Evolutionary conservation across 2,329 filamentous ascomycete species (phyloP), one percentile per base, ranked within the genome.

Genomic region (Xylaria digitata): DNA sequence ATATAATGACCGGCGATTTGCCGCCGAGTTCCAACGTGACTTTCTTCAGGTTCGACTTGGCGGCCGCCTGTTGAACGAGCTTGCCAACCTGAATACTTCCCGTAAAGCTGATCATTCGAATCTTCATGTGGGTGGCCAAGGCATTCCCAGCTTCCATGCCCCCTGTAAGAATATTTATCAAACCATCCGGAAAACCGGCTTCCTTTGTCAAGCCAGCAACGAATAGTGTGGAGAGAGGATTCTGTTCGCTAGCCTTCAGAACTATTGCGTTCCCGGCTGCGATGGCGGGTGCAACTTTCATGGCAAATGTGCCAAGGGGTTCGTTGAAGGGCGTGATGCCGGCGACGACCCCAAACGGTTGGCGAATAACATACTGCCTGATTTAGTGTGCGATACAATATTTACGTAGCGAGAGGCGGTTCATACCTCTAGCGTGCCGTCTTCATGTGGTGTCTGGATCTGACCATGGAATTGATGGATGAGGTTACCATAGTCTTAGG

Each of bases 271-370:
- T 90, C 65, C 88, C 88, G 68, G 86, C 86, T 58, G 87, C 86
- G 48, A 90, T 75, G n/a, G 88, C 88, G 15, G 92, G 91, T 21
- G 90, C 91, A 70, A 94, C 84, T 76, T 93, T 93, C 90, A 90
- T 92, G 5, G 88, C 89, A 17, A 90, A 90, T 87, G 94, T 94
- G 21, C 85, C 84, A 1, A 95, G 83, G 1, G 92, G 92, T 71
- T 91, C 93, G 78, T 95, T 95, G 90, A 92, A 95, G 8, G 92
- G 91, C 21, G 93, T 92, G 70, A 94, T 94, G 78, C 85, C 85
- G 13, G 86, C 92, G 71, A 91, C 92, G 0, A 96, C 92, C 45
- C 92, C 92, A 40, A 95, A 81, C 1, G 92, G 92, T 78, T 95
- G 89, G n/a, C 71, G 70, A 17, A 73, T 70, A 30, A 70, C 63